These are phyloP conservation scores for Pelargonium myrrhifolium DNA, from an alignment of 441 rosid genomes.

Conservation along the genomic window DNA sequence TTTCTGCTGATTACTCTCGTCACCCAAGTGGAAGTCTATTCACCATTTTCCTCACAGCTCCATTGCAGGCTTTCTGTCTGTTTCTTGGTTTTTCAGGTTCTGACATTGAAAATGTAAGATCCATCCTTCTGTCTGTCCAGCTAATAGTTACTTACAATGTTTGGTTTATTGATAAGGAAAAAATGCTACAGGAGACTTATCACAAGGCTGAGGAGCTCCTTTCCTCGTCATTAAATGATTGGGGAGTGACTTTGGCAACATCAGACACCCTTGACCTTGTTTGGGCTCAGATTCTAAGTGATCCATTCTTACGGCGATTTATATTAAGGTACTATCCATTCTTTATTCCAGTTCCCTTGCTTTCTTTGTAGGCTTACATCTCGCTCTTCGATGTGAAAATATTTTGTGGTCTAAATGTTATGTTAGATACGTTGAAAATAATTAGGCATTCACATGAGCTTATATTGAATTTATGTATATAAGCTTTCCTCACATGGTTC, in stretches of 20 bases:
- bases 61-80: slow-evolving; percentile 81
- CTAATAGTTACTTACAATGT: slow-evolving; percentile 13
- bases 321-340: slow-evolving; percentile 56
- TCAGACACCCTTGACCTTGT: slow-evolving; percentile 73
- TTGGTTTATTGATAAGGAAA: slow-evolving; percentile 19
- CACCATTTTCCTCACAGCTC: slow-evolving; percentile 79
- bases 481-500: too few species aligned
- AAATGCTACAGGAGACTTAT: slow-evolving; percentile 45
- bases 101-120: slow-evolving; percentile 61
- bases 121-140: slow-evolving; percentile 9
- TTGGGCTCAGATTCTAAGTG: slow-evolving; percentile 80
- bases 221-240: slow-evolving; percentile 58
- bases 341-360: neutral
- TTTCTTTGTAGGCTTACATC: neutral
- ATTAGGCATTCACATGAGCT: too few species aligned
- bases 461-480: too few species aligned
- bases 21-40: slow-evolving; percentile 68
- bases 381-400: neutral
- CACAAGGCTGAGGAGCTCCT: slow-evolving; percentile 63
- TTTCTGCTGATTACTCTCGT: slow-evolving; percentile 50
- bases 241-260: slow-evolving; percentile 64
- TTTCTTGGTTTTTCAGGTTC: slow-evolving; percentile 67
- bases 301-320: slow-evolving; percentile 83
- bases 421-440: neutral
- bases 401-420: neutral